Evolutionary conservation across 768 basidiomycete species (phyloP).

Genomic region (Termitomyces bulborhizus): DNA sequence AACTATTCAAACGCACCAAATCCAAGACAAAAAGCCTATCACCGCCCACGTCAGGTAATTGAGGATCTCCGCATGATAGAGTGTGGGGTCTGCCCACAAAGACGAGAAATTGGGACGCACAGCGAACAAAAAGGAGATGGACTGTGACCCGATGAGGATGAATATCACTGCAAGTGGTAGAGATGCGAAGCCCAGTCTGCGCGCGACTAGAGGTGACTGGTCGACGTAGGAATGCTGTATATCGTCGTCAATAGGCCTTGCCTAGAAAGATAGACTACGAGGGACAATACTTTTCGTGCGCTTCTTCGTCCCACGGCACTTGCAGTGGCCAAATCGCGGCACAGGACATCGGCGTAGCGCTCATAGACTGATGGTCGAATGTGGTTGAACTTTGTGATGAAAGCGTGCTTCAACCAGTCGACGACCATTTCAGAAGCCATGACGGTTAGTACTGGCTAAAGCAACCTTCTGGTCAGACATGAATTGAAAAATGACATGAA

Average conservation of each 20-base stretch:
- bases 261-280: background rate
- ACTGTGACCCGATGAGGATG: slow-evolving; percentile 72
- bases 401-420: slow-evolving; percentile 99
- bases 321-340: slow-evolving; percentile 83
- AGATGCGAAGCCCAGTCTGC: slow-evolving; percentile 89
- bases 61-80: slow-evolving; percentile 43
- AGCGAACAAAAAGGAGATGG: slow-evolving; percentile 54
- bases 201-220: slow-evolving; percentile 90
- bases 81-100: slow-evolving; percentile 37
- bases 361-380: slow-evolving; percentile 94
- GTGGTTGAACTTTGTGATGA: slow-evolving; percentile 99
- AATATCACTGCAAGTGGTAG: slow-evolving; percentile 85
- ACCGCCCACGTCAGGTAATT: slow-evolving; percentile 58
- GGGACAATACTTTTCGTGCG: slow-evolving; percentile 56
- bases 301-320: slow-evolving; percentile 63
- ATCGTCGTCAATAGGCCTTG: slow-evolving; percentile 1
- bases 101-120: slow-evolving; percentile 35
- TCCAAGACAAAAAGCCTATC: slow-evolving; percentile 70
- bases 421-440: slow-evolving; percentile 89
- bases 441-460: slow-evolving; percentile 86
- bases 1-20: slow-evolving; percentile 53
- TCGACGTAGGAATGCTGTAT: slow-evolving; percentile 84
- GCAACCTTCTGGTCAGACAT: background rate
- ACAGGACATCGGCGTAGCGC: slow-evolving; percentile 91
- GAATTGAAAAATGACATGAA: background rate